These are phyloP conservation scores for Poa annua DNA, from an alignment of 176 grass and related monocot genomes.

Conservation along the genomic window DNA sequence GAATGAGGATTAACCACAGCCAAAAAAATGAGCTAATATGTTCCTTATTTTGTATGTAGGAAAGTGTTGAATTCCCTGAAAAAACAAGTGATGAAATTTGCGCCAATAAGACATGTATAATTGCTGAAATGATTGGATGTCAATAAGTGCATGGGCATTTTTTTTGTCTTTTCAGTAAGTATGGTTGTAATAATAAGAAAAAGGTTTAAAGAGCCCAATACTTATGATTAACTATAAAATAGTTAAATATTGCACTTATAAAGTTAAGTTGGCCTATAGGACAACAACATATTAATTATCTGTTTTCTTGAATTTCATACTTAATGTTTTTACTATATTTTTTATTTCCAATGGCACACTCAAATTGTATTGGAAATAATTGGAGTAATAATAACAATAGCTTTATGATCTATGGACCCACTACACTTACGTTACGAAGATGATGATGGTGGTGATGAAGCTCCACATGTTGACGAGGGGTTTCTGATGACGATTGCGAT, in stretches of 20 bases:
- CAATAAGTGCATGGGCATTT: too few species aligned
- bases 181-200: background rate
- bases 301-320: background rate
- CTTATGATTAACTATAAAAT: background rate
- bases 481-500: background rate
- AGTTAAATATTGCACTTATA: background rate
- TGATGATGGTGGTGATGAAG: background rate
- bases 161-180: background rate
- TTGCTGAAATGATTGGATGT: too few species aligned
- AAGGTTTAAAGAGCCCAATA: background rate
- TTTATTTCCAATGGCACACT: too few species aligned
- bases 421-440: background rate
- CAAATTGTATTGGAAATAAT: too few species aligned
- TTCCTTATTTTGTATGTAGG: too few species aligned
- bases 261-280: background rate
- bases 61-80: too few species aligned
- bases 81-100: too few species aligned
- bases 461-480: too few species aligned
- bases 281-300: background rate
- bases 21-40: too few species aligned
- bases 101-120: too few species aligned
- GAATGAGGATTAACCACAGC: too few species aligned
- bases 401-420: background rate
- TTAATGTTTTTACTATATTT: background rate
- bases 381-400: too few species aligned